Evolutionary conservation across 371 early-diverging fungal genomes (phyloP).

Genomic region (Parasitella parasitica): DNA sequence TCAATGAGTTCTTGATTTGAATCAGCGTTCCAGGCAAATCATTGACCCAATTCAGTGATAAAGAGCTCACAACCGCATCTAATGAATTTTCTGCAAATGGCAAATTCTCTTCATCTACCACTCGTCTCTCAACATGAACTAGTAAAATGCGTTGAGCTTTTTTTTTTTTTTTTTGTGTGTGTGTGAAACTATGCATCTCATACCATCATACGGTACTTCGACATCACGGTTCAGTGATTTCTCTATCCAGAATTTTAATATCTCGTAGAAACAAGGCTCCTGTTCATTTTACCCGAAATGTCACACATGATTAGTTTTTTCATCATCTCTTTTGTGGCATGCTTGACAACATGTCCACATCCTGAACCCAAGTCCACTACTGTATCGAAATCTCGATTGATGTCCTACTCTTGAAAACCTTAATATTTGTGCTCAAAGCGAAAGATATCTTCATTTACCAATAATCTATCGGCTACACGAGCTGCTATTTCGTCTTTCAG

Average conservation of each 20-base stretch:
- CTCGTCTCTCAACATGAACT: slow-evolving; percentile 74
- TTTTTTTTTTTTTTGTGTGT: neutral
- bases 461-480: slow-evolving; percentile 83
- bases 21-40: slow-evolving; percentile 91
- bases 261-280: neutral
- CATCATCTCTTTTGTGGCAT: slow-evolving; percentile 76
- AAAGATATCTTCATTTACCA: slow-evolving; percentile 46
- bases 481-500: slow-evolving; percentile 89
- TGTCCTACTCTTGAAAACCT: slow-evolving; percentile 39
- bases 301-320: slow-evolving; percentile 87
- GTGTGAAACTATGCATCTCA: neutral
- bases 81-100: slow-evolving; percentile 81
- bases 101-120: slow-evolving; percentile 82
- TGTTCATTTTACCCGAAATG: slow-evolving; percentile 57
- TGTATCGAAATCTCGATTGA: slow-evolving; percentile 80
- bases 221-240: slow-evolving; percentile 69
- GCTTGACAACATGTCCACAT: slow-evolving; percentile 84
- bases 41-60: slow-evolving; percentile 95
- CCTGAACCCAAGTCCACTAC: slow-evolving; percentile 92
- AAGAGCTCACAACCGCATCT: slow-evolving; percentile 83
- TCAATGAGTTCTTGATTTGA: slow-evolving; percentile 76
- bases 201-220: slow-evolving; percentile 63
- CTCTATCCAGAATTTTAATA: slow-evolving; percentile 38
- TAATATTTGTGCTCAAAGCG: neutral
- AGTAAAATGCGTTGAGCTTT: neutral